These are phyloP conservation scores for Excoecaria cochinchinensis DNA, from an alignment of 345 rosid species.

Conservation along the genomic window DNA sequence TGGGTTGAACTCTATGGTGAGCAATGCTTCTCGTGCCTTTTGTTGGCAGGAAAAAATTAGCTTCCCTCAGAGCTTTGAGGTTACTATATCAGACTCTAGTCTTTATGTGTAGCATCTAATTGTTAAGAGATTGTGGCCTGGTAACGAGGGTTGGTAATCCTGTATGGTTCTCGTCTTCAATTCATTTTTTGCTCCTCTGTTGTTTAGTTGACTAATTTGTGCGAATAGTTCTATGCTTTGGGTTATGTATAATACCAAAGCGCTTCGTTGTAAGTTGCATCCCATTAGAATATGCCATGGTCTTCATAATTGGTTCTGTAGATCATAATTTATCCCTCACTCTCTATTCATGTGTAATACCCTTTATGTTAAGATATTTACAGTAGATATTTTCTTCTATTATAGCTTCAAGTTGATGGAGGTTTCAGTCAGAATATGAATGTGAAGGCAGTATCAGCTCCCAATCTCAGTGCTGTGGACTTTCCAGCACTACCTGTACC, in stretches of 20 bases:
- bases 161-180: conserved; percentile 3
- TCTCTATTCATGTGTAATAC: not conserved
- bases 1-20: conserved; percentile 19
- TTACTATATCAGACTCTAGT: conserved; percentile 8
- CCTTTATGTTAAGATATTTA: conserved; percentile 9
- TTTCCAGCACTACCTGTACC: conserved; percentile 74
- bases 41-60: conserved; percentile 33
- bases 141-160: conserved; percentile 8
- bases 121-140: conserved; percentile 13
- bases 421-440: conserved; percentile 67
- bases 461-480: conserved; percentile 74
- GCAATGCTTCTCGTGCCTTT: conserved; percentile 32
- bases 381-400: conserved; percentile 22
- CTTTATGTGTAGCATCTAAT: conserved; percentile 14
- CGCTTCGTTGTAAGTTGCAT: not conserved
- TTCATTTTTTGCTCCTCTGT: not conserved
- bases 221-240: not conserved
- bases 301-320: conserved; percentile 4
- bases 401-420: conserved; percentile 93
- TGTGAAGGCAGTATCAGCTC: conserved; percentile 65
- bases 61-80: conserved; percentile 19
- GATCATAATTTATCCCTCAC: not conserved
- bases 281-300: not conserved
- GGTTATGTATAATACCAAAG: not conserved
- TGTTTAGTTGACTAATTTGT: not conserved